These are phyloP conservation scores for Cladochytrium replicatum DNA, from an alignment of 192 early-diverging fungal genomes.

Conservation along the genomic window DNA sequence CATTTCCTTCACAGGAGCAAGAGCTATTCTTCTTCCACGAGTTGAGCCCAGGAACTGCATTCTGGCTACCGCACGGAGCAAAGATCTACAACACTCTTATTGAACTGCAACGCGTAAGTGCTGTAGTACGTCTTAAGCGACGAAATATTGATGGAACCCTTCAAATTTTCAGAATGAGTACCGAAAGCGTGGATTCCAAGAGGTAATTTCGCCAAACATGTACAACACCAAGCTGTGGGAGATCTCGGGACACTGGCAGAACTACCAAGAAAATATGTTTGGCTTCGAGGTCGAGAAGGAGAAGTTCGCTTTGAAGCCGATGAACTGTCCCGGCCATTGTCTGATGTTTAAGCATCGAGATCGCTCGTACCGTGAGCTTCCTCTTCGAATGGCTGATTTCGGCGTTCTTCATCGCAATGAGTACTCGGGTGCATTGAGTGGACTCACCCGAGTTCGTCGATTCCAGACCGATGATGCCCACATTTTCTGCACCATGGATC, in stretches of 20 bases:
- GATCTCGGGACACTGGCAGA: conserved; percentile 87
- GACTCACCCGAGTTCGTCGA: conserved; percentile 91
- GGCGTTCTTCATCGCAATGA: conserved; percentile 88
- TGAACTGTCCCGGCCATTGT: conserved; percentile 99
- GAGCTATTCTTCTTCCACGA: conserved; percentile 99
- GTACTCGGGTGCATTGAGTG: conserved; percentile 85
- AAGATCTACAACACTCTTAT: conserved; percentile 93
- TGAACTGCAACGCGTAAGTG: conserved; percentile 69
- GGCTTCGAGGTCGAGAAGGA: conserved; percentile 91
- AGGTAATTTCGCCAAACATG: conserved; percentile 98
- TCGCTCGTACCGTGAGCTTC: conserved; percentile 92
- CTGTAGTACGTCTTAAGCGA: background rate
- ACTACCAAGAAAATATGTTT: conserved; percentile 99
- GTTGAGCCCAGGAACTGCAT: conserved; percentile 82
- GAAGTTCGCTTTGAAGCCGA: conserved; percentile 94
- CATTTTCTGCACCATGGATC: conserved; percentile 88
- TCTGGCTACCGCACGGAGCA: conserved; percentile 93
- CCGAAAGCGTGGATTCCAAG: conserved; percentile 84
- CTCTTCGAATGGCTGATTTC: conserved; percentile 92
- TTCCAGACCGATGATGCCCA: conserved; percentile 99
- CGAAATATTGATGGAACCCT: conserved; percentile 1
- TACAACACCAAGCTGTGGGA: conserved; percentile 98
- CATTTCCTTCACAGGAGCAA: conserved; percentile 56
- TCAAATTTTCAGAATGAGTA: conserved; percentile 50
- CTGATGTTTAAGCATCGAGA: conserved; percentile 90